Percentiles rank a stretch among this genome's conserved stretches.
Conservation (phyloP, 768 basidiomycete species). For the Mycena latifolia region DNA sequence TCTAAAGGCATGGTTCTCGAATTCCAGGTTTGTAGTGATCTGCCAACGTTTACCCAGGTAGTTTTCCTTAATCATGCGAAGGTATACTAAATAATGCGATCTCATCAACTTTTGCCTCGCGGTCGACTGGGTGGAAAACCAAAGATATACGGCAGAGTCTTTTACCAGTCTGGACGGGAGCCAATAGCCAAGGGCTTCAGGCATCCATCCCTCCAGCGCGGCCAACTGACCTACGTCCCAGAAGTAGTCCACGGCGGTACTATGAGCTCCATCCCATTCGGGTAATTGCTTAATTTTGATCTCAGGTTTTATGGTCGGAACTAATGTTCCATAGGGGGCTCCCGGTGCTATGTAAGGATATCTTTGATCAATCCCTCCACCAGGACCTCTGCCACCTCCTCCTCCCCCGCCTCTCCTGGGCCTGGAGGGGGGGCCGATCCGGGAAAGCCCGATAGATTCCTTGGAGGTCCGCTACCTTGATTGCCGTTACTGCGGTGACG, state of each 20-base stretch:
- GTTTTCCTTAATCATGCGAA: background rate
- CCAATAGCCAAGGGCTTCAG: constrained; percentile 1
- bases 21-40: background rate
- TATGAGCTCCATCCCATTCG: background rate
- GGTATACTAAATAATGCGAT: background rate
- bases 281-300: background rate
- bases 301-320: constrained; percentile 5
- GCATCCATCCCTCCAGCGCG: no score
- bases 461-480: no score
- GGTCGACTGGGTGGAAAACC: background rate
- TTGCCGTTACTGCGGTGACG: no score
- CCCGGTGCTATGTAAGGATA: background rate
- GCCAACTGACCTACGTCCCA: no score
- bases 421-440: no score
- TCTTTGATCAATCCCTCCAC: no score
- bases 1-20: background rate
- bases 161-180: background rate
- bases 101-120: background rate
- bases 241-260: background rate
- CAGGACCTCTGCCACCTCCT: no score
- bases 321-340: constrained; percentile 1
- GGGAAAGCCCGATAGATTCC: no score
- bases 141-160: background rate
- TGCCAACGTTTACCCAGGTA: constrained; percentile 14
- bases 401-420: no score